phyloP scores from a whole-genome alignment of 2,329 filamentous ascomycete genomes.

The Lecanosticta acicola region DNA sequence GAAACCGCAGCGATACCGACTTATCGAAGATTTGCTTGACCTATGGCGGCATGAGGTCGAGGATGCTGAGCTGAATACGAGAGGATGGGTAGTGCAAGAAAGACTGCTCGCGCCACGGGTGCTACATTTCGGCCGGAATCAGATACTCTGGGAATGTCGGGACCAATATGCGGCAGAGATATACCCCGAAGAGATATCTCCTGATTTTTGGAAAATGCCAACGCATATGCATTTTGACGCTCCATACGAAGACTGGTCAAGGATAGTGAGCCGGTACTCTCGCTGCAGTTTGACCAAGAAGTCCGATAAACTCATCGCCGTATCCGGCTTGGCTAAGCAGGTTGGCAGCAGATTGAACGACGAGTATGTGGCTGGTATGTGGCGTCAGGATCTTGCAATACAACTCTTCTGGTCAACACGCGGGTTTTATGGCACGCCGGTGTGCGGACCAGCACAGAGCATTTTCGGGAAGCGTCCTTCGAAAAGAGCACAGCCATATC shows the following conservation, averaged over 20 bases:
- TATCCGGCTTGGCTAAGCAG: not conserved
- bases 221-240: not conserved
- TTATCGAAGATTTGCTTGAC: not conserved
- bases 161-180: not conserved
- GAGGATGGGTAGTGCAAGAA: conserved; percentile 1
- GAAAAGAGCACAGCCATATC: not conserved
- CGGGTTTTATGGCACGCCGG: not conserved
- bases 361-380: not conserved
- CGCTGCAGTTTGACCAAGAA: not conserved
- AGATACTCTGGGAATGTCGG: not conserved
- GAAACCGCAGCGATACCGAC: not conserved
- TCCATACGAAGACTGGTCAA: not conserved
- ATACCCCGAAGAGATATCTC: not conserved
- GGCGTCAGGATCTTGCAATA: not conserved
- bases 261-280: not conserved
- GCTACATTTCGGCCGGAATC: not conserved
- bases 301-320: not conserved
- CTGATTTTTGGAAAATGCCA: not conserved
- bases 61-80: not conserved
- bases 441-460: not conserved
- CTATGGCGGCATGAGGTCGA: not conserved
- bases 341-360: not conserved
- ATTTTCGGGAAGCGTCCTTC: not conserved
- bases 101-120: not conserved
- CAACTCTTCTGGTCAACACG: not conserved